phyloP scores from a whole-genome alignment of 768 basidiomycete species.

The Lepiota venenata region DNA sequence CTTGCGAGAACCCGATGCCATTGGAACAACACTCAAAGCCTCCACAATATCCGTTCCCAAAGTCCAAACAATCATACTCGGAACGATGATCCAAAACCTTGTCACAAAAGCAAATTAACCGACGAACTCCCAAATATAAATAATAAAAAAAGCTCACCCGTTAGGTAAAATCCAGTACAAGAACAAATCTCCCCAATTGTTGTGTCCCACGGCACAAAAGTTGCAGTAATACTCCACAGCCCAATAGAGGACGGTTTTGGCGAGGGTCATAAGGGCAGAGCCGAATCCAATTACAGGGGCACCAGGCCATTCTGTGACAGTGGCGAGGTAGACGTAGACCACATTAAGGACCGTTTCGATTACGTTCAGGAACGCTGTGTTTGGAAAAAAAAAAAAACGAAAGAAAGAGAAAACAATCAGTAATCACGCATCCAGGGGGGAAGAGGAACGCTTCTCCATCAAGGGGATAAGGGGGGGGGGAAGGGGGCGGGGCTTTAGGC shows the following conservation, averaged over 20 bases:
- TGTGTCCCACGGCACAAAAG: conserved; percentile 75
- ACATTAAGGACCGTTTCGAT: conserved; percentile 77
- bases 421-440: not conserved
- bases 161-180: conserved; percentile 76
- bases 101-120: not conserved
- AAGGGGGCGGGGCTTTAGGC: not conserved
- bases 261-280: conserved; percentile 72
- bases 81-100: conserved; percentile 79
- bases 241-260: conserved; percentile 85
- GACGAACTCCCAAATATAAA: not conserved
- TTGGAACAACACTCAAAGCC: conserved; percentile 30
- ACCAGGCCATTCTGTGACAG: conserved; percentile 54
- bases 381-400: too few species aligned
- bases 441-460: too few species aligned
- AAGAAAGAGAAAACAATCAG: not conserved
- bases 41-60: conserved; percentile 61
- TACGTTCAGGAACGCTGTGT: conserved; percentile 70
- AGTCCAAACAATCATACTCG: conserved; percentile 51
- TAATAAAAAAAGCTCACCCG: conserved; percentile 46
- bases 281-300: conserved; percentile 77
- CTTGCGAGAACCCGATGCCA: not conserved
- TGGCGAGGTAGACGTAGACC: conserved; percentile 71
- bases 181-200: conserved; percentile 45
- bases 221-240: conserved; percentile 76
- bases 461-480: not conserved